phyloP scores from a whole-genome alignment of 441 rosid genomes.

The Jatropha multifida region DNA sequence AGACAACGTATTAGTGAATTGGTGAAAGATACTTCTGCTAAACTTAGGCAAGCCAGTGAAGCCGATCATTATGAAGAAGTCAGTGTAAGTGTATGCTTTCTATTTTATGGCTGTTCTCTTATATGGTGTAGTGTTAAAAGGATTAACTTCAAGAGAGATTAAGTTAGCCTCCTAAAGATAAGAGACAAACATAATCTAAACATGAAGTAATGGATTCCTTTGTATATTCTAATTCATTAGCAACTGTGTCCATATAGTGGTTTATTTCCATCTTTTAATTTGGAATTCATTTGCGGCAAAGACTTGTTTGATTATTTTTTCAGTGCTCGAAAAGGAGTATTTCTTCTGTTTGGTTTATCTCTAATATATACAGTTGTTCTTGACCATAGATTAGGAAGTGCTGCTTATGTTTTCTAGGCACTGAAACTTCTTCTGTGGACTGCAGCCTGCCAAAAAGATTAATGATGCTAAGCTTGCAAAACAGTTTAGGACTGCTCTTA shows the following conservation, averaged over 20 bases:
- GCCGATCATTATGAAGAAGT: constrained; percentile 50
- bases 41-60: constrained; percentile 75
- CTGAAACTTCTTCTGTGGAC: constrained; percentile 12
- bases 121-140: not conserved
- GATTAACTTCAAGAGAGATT: not conserved
- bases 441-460: constrained; percentile 77
- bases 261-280: not conserved
- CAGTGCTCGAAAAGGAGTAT: not conserved
- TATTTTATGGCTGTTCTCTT: not conserved
- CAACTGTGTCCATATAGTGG: not conserved
- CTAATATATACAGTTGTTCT: not conserved
- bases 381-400: not conserved
- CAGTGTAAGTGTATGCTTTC: constrained; percentile 43
- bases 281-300: too few relatives aligned
- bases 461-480: constrained; percentile 82
- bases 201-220: not conserved
- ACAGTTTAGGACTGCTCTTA: constrained; percentile 69
- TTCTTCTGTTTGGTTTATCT: not conserved
- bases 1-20: constrained; percentile 64
- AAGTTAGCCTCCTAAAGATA: not conserved
- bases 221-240: not conserved
- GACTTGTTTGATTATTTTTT: not conserved
- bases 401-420: not conserved
- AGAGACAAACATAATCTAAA: too few relatives aligned
- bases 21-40: constrained; percentile 74